These are phyloP conservation scores for Colletotrichum sp. DNA, from an alignment of 2,329 filamentous ascomycete genomes.

Conservation along the genomic window DNA sequence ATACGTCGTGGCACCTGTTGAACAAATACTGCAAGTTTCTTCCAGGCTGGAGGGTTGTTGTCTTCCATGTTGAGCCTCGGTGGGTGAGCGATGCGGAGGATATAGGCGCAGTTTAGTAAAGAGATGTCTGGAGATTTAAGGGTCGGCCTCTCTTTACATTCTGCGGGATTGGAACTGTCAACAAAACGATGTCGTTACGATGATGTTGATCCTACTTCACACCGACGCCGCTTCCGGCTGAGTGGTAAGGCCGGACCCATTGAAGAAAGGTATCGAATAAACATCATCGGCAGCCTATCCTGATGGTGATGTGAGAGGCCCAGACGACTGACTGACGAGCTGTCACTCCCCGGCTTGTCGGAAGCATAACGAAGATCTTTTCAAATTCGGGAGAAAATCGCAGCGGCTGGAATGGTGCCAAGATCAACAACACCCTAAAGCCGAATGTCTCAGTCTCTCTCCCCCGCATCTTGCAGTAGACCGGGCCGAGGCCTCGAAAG, in stretches of 20 bases:
- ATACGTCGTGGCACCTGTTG: not conserved
- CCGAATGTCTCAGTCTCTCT: not conserved
- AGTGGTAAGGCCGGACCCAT: not conserved
- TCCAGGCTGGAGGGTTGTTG: not conserved
- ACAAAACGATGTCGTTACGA: not conserved
- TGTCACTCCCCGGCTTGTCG: not conserved
- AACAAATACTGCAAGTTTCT: not conserved
- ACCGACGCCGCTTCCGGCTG: not conserved
- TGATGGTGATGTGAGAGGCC: not conserved
- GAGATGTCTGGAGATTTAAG: not conserved
- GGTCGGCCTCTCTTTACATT: not conserved
- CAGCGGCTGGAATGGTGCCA: not conserved
- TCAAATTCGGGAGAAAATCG: not conserved
- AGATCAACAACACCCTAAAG: not conserved
- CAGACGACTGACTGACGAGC: not conserved
- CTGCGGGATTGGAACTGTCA: not conserved
- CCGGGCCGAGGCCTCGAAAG: not conserved
- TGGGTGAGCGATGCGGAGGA: not conserved
- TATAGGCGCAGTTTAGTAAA: not conserved
- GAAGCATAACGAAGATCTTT: not conserved
- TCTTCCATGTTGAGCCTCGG: not conserved
- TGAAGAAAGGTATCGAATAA: not conserved
- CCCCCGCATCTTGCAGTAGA: not conserved
- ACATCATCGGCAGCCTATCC: not conserved
- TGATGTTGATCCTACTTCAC: not conserved